Evolutionary conservation across 495 filamentous ascomycete species (phyloP).

Genomic region (Tuber brumale): DNA sequence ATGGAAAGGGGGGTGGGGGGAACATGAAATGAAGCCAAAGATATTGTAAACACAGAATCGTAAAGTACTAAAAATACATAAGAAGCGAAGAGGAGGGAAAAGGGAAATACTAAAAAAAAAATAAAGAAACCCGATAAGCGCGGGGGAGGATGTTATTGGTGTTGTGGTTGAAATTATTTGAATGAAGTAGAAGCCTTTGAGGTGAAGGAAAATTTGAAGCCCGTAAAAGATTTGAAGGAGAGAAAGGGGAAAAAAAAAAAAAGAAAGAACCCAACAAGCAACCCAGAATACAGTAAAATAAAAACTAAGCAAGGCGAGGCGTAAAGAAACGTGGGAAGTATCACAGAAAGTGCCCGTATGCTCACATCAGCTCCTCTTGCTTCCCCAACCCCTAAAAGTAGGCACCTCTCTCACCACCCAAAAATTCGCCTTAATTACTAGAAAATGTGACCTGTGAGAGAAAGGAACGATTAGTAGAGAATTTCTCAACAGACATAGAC

Average conservation of each 20-base stretch:
- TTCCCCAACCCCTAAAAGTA: background rate
- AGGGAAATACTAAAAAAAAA: background rate
- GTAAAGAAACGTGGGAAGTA: background rate
- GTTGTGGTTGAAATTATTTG: background rate
- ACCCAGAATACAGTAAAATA: background rate
- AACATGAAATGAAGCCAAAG: background rate
- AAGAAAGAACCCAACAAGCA: background rate
- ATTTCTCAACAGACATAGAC: constrained; percentile 31
- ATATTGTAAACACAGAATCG: background rate
- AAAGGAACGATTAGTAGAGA: constrained; percentile 2
- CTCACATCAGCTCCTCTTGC: constrained; percentile 12
- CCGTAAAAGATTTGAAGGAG: background rate
- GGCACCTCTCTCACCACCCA: constrained; percentile 1
- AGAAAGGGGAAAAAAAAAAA: background rate
- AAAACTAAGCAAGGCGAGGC: background rate
- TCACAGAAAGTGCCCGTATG: background rate
- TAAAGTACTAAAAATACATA: constrained; percentile 6
- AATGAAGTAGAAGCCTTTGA: background rate
- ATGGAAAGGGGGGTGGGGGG: background rate
- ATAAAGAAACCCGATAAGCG: background rate
- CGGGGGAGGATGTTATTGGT: background rate
- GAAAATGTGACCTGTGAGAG: background rate
- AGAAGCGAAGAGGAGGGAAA: background rate
- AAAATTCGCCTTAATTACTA: background rate
- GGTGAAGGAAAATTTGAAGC: background rate